Conservation (phyloP, 2,329 filamentous ascomycete species). For the Verticillium nonalfalfae region DNA sequence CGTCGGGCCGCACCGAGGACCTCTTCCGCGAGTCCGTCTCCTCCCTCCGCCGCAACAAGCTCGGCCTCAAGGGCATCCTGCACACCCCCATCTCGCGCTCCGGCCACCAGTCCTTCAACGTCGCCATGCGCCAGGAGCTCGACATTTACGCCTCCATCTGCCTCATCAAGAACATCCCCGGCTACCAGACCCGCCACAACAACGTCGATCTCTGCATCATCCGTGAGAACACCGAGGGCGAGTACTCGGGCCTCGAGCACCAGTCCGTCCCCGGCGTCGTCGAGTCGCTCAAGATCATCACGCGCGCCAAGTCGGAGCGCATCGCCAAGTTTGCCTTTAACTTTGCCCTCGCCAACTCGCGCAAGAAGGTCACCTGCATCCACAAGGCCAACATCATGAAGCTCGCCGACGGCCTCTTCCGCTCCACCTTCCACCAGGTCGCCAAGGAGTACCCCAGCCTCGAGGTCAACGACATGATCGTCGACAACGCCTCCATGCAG, state of each 20-base stretch:
- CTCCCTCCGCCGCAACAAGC: constrained; percentile 96
- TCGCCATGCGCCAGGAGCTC: constrained; percentile 96
- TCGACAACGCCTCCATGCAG: constrained; percentile 99
- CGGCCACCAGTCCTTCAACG: constrained; percentile 99
- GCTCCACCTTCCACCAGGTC: constrained; percentile 90
- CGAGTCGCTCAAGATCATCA: constrained; percentile 99
- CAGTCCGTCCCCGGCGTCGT: constrained; percentile 95
- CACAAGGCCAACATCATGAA: constrained; percentile 99
- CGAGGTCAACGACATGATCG: constrained; percentile 98
- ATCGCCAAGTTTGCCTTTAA: constrained; percentile 98
- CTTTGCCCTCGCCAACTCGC: constrained; percentile 96
- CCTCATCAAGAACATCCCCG: constrained; percentile 98
- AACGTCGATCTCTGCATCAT: constrained; percentile 95
- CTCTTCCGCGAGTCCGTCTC: constrained; percentile 94
- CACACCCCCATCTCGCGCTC: constrained; percentile 96
- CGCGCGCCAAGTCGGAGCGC: constrained; percentile 95
- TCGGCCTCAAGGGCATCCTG: constrained; percentile 96
- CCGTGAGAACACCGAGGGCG: constrained; percentile 98
- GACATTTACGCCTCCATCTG: constrained; percentile 99
- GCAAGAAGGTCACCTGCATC: constrained; percentile 99
- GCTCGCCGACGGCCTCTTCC: constrained; percentile 96
- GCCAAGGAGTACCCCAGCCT: constrained; percentile 94
- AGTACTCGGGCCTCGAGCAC: constrained; percentile 98
- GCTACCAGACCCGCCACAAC: constrained; percentile 98
- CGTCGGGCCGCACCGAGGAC: constrained; percentile 83